Evolutionary conservation across 2,329 filamentous ascomycete species (phyloP), one percentile per base, ranked within the genome.

Genomic region (Leptographium galeiforme): DNA sequence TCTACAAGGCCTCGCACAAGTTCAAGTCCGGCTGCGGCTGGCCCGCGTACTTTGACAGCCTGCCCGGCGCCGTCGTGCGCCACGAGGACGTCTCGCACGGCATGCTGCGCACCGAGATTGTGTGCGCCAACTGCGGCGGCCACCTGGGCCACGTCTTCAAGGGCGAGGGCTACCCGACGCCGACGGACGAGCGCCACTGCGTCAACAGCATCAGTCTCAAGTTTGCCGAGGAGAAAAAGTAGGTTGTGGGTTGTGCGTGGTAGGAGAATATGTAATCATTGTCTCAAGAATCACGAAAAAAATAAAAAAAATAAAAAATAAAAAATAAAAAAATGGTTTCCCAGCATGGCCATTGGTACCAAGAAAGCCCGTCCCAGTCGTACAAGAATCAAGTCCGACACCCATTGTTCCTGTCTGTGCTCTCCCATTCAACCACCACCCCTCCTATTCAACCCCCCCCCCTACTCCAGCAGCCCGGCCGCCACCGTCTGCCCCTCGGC

Each of bases 11-110:
- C 33, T 78, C 78, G 58, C 90, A 95, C 71, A 98, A 98, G 69
- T 98, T 98, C 78, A 87, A 87, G 68, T 94, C 87, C 18, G 89
- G 89, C 44, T 98, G 93, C 69, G 93, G 93, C 57, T 98, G 93
- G 93, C 93, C 93, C 0, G 93, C 93, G 13, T 98, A 97, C 71
- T 98, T 91, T 66, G 93, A 98, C 69, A 91, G 85, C 59, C 81
- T 98, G 51, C 91, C 93, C 0, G 90, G 89, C 2, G 91, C 91
- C 1, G 89, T 98, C 13, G 87, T 81, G 39, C 77, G 91, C 57
- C 85, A 91, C 63, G 81, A 82, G 58, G 93, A 98, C 68, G 72
- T 70, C 48, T 74, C 82, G 0, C 77, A 89, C 51, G 91, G 91
- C 48, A 95, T 95, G 87, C 66, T 75, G 64, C 76, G 93, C 60